Base-by-base conservation (phyloP, 2,329 filamentous ascomycete species). In the Aureobasidium mangrovei region DNA sequence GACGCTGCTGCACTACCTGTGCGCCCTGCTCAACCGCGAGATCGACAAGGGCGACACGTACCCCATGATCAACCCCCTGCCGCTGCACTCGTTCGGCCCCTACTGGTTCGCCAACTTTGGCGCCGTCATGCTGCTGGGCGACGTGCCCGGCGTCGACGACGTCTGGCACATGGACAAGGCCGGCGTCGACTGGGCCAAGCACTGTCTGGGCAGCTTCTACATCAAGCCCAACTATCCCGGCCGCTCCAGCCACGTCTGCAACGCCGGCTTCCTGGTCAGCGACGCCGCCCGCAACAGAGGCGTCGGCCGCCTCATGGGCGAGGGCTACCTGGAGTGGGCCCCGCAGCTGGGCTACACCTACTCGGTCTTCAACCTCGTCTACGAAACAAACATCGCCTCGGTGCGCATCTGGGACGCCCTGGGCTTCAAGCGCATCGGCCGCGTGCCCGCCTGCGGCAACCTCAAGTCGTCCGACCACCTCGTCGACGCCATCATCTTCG, bases 61-160 rank as follows among this genome's bases (percentile, higher is more conserved):
- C 69, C 88, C 90, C 26, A 91, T 94, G 86, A 81, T 85, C 62
- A 84, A 91, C 51, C 76, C 83, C 18, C 81, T 95, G 70, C 75
- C 84, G 4, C 73, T 85, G n/a, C 82, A 86, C 24, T 80, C 78
- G 59, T 95, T 95, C 65, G 84, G 83, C 7, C 75, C 80, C 52
- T 93, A 94, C 72, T 95, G 90, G 90, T 91, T 95, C 68, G 86
- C 88, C 64, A 89, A 90, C 69, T 95, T 95, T 65, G 88, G 82
- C 44, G 88, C 87, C 46, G 82, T 95, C 67, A 93, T 95, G 88
- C 75, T 95, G 26, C 75, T 93, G 40, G 89, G 90, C 55, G 82
- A 85, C 63, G 82, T 91, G 55, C 79, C 81, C 49, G 77, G 77
- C 55, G 73, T 79, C 28, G 77, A 81, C 53, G 82, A 74, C 53